Evolutionary conservation across 345 rosid genomes (phyloP).

Genomic region (Moricandia arvensis): DNA sequence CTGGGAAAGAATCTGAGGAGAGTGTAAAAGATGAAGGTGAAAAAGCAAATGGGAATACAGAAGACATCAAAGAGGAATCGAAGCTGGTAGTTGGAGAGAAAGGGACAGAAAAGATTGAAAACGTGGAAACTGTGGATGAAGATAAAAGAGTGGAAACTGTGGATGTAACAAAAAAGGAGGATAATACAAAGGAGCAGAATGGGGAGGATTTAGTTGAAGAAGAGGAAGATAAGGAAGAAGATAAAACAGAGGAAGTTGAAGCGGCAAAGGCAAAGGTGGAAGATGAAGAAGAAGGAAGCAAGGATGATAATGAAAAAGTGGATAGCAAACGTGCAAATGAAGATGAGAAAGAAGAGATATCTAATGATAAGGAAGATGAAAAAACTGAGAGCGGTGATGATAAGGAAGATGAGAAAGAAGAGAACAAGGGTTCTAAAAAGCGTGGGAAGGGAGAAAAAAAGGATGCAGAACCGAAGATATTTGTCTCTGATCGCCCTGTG

Average conservation of each 20-base stretch:
- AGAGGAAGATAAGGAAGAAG: background rate
- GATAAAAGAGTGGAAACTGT: background rate
- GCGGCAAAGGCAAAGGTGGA: constrained; percentile 17
- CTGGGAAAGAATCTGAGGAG: constrained; percentile 25
- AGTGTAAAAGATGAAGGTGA: constrained; percentile 17
- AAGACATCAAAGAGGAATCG: constrained; percentile 11
- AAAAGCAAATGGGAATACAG: constrained; percentile 30
- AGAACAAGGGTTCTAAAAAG: constrained; percentile 46
- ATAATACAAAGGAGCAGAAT: no score
- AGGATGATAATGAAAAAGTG: background rate
- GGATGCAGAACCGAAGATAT: constrained; percentile 59
- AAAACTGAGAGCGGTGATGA: constrained; percentile 8
- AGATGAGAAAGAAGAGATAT: constrained; percentile 29
- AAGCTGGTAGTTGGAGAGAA: constrained; percentile 19
- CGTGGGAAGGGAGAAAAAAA: constrained; percentile 47
- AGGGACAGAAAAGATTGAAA: constrained; percentile 11
- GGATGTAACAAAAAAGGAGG: no score
- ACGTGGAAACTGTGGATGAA: background rate
- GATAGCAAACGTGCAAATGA: constrained; percentile 9
- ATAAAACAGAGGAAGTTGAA: constrained; percentile 22
- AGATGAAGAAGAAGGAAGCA: constrained; percentile 8
- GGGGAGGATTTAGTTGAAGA: background rate
- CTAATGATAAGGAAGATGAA: background rate
- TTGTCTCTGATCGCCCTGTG: constrained; percentile 74
- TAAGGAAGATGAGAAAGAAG: constrained; percentile 35